Evolutionary conservation across 192 early-diverging fungal species (phyloP).

Genomic region (Mycoemilia scoparia): DNA sequence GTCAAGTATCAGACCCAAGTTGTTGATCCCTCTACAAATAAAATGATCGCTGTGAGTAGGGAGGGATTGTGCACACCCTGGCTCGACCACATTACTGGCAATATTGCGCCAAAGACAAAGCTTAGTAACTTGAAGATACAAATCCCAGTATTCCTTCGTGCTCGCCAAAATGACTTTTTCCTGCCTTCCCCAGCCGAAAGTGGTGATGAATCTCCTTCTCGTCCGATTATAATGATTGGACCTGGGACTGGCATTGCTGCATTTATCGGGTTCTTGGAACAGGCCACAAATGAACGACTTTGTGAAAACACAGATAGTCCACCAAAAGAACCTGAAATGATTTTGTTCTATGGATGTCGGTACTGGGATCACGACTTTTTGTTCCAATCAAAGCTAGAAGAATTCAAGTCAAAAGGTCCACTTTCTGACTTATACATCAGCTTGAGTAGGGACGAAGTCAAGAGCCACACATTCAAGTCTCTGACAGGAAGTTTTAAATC

Average conservation of each 20-base stretch:
- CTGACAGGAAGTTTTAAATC: too few species aligned
- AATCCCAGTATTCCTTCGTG: constrained; percentile 36
- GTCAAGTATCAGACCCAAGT: constrained; percentile 40
- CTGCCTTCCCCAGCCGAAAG: constrained; percentile 31
- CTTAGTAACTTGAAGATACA: background rate
- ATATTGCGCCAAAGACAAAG: constrained; percentile 6
- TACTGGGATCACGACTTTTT: constrained; percentile 45
- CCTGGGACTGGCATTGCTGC: constrained; percentile 95
- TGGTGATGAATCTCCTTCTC: constrained; percentile 19
- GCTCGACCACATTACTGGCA: constrained; percentile 52
- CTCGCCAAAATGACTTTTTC: constrained; percentile 42
- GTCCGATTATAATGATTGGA: constrained; percentile 68
- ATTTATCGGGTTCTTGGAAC: constrained; percentile 74
- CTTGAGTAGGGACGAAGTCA: constrained; percentile 38
- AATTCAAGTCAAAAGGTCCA: constrained; percentile 21
- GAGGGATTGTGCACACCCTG: constrained; percentile 63
- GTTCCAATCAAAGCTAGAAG: constrained; percentile 42
- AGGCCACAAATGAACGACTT: constrained; percentile 41
- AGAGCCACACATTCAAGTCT: constrained; percentile 24
- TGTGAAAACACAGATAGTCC: too few species aligned
- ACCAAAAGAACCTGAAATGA: constrained; percentile 13
- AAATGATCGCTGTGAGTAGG: constrained; percentile 4
- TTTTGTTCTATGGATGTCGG: constrained; percentile 76
- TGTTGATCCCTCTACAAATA: constrained; percentile 10
- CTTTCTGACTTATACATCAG: constrained; percentile 40